A percentile compares a stretch with the other conserved stretches of the same genome.
Evolutionary conservation across 805 yeast species (phyloP).

Genomic region (Monosporozyma solicola): DNA sequence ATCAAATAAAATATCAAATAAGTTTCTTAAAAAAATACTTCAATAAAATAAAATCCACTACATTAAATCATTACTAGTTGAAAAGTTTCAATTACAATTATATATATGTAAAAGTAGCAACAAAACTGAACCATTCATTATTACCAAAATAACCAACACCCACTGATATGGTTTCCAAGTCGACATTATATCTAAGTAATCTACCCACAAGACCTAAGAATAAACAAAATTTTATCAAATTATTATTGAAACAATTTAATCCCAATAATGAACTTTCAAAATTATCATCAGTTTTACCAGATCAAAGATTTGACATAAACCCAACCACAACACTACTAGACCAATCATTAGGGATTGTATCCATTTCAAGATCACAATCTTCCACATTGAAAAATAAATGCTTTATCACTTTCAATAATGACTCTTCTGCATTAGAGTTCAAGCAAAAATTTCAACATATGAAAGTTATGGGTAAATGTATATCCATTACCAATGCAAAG

Average conservation of each 20-base stretch:
- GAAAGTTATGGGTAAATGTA: conserved; percentile 13
- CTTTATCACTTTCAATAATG: conserved; percentile 20
- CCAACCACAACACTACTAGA: conserved; percentile 2
- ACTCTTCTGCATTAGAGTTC: conserved; percentile 11
- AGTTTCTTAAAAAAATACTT: neutral
- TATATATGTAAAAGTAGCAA: neutral
- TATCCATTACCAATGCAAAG: conserved; percentile 15
- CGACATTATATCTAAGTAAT: conserved; percentile 15
- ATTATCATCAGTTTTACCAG: conserved; percentile 5
- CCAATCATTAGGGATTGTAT: conserved; percentile 6
- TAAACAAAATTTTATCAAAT: conserved; percentile 10
- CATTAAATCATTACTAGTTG: too few species aligned
- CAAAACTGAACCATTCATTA: too few species aligned
- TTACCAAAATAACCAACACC: too few species aligned
- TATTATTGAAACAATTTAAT: conserved; percentile 12
- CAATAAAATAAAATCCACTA: too few species aligned
- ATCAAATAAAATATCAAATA: conserved; percentile 1
- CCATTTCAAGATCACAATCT: conserved; percentile 4
- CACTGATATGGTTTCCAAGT: neutral
- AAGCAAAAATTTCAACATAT: conserved; percentile 7
- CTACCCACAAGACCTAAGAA: conserved; percentile 20
- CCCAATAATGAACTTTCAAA: conserved; percentile 9
- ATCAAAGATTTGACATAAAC: neutral
- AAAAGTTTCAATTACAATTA: neutral
- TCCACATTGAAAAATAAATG: conserved; percentile 11